Evolutionary conservation across 768 basidiomycete genomes (phyloP).

Genomic region (Leccinum pellstonianum): DNA sequence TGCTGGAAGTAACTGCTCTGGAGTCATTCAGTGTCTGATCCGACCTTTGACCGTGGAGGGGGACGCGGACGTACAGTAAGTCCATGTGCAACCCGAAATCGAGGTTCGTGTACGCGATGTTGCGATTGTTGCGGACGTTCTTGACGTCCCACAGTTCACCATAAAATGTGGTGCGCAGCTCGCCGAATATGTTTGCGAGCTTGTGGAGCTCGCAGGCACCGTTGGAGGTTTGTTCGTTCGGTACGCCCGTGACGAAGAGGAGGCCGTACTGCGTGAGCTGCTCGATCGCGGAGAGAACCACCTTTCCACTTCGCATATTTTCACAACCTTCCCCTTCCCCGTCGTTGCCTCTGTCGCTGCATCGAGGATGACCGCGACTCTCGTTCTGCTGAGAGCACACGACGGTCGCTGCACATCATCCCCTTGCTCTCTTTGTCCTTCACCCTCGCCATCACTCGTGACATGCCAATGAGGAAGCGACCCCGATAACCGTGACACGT

Average conservation of each 20-base stretch:
- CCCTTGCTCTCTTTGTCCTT: too few species aligned
- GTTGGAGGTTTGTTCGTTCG: slow-evolving; percentile 56
- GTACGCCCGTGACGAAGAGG: slow-evolving; percentile 70
- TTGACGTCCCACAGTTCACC: slow-evolving; percentile 87
- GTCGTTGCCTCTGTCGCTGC: too few species aligned
- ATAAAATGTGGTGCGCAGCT: slow-evolving; percentile 86
- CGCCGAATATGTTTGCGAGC: slow-evolving; percentile 70
- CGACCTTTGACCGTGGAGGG: not conserved
- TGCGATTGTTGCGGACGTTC: slow-evolving; percentile 68
- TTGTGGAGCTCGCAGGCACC: slow-evolving; percentile 61
- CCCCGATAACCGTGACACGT: too few species aligned
- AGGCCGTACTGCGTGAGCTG: slow-evolving; percentile 75
- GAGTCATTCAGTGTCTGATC: slow-evolving; percentile 4
- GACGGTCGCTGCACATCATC: too few species aligned
- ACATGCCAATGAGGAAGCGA: too few species aligned
- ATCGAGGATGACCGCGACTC: too few species aligned
- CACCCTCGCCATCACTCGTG: too few species aligned
- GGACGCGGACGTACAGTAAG: slow-evolving; percentile 63
- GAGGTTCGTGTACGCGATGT: slow-evolving; percentile 94
- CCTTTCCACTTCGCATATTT: too few species aligned
- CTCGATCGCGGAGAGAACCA: slow-evolving; percentile 49
- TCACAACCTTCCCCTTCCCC: too few species aligned
- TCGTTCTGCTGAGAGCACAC: too few species aligned
- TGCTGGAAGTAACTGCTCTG: slow-evolving; percentile 76
- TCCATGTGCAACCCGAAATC: slow-evolving; percentile 92